phyloP scores from a whole-genome alignment of 352 stramenopile species.

The Phytophthora sp. region DNA sequence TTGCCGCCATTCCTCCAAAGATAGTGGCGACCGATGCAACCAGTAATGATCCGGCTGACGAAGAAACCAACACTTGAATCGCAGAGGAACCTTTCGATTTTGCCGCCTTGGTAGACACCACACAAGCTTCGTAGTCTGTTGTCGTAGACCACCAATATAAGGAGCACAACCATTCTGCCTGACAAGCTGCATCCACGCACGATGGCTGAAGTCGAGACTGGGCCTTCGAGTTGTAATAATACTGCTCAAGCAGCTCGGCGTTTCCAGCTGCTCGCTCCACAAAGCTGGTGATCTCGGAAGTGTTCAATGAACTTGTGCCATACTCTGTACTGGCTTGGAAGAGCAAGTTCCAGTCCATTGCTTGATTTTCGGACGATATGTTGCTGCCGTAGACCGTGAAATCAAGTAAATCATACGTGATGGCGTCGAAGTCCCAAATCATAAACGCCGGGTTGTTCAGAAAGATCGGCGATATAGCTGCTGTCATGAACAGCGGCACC shows the following conservation, averaged over 20 bases:
- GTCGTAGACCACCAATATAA: conserved; percentile 77
- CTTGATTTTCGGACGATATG: conserved; percentile 45
- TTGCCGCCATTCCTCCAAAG: conserved; percentile 16
- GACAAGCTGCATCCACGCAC: conserved; percentile 51
- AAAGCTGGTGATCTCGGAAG: conserved; percentile 46
- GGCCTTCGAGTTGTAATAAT: conserved; percentile 86
- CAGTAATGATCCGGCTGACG: conserved; percentile 20
- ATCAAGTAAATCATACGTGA: conserved; percentile 75
- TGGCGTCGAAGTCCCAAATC: conserved; percentile 74
- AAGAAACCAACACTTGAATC: conserved; percentile 11
- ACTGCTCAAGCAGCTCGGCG: conserved; percentile 56
- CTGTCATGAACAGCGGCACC: conserved; percentile 79
- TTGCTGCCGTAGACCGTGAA: conserved; percentile 82
- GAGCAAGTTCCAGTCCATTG: conserved; percentile 56
- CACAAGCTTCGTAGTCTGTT: conserved; percentile 59
- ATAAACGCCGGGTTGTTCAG: conserved; percentile 93
- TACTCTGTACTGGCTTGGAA: conserved; percentile 64
- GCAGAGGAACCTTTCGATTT: conserved; percentile 12
- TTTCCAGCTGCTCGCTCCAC: conserved; percentile 50
- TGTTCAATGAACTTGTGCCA: conserved; percentile 54
- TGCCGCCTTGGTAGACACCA: conserved; percentile 25
- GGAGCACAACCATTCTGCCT: conserved; percentile 69
- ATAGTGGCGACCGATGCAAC: conserved; percentile 15
- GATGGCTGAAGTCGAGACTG: conserved; percentile 49
- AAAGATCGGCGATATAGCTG: conserved; percentile 90